These are phyloP conservation scores for Ceratocystis papillata DNA, from an alignment of 2,329 filamentous ascomycete genomes.

Conservation along the genomic window DNA sequence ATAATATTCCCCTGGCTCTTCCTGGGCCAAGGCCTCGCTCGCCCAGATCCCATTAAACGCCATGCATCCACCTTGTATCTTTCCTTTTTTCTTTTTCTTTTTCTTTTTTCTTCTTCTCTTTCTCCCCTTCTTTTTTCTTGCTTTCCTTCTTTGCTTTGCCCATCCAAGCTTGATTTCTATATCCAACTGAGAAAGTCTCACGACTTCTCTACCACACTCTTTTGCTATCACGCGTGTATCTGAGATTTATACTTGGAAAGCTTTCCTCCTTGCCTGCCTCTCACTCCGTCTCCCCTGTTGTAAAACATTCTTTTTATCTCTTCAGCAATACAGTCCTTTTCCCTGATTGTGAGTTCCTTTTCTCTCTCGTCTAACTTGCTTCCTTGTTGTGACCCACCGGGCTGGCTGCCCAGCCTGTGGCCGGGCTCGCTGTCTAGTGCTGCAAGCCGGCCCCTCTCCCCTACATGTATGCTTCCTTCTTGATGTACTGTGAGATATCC, in stretches of 20 bases:
- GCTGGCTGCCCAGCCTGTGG: not conserved
- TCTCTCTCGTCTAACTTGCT: not conserved
- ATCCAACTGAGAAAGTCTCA: constrained; percentile 23
- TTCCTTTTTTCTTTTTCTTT: constrained; percentile 20
- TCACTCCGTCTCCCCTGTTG: not conserved
- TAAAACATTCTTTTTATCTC: constrained; percentile 3
- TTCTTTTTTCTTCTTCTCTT: constrained; percentile 6
- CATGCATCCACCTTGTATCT: constrained; percentile 14
- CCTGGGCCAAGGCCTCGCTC: constrained; percentile 18
- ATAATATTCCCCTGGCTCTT: constrained; percentile 11
- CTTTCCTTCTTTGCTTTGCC: constrained; percentile 7
- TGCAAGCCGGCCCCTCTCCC: not conserved
- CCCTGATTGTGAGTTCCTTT: not conserved
- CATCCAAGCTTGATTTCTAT: constrained; percentile 19
- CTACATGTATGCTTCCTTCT: not conserved
- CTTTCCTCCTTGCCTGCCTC: not conserved
- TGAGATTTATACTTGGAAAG: not conserved
- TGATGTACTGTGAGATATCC: not conserved
- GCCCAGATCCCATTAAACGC: constrained; percentile 23
- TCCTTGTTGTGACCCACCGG: not conserved
- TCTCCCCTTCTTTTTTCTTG: constrained; percentile 9
- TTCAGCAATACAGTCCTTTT: not conserved
- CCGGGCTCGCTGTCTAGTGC: not conserved
- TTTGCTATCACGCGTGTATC: not conserved
- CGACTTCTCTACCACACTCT: constrained; percentile 24